Conservation (phyloP, 23 red algal genomes). For the Chondrus crispus region DNA sequence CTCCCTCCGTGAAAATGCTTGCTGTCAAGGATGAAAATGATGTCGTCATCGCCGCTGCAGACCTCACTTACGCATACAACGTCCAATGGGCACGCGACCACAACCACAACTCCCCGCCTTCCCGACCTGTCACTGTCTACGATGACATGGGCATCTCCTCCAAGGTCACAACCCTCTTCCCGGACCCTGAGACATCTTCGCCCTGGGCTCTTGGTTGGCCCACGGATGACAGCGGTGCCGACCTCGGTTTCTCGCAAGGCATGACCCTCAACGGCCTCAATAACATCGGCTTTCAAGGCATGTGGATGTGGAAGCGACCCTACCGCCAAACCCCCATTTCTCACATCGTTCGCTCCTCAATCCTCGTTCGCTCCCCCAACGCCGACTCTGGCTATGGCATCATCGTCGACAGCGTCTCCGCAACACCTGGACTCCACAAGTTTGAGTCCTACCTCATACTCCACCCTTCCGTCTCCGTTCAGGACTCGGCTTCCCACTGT, state of each 20-base stretch:
- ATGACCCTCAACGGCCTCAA: neutral
- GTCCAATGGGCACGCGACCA: neutral
- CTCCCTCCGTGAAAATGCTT: conserved; percentile 9
- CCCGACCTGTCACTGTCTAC: neutral
- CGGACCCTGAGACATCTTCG: neutral
- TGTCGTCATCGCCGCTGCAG: neutral
- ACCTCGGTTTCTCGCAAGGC: neutral
- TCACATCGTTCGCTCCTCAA: neutral
- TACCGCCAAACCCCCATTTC: neutral
- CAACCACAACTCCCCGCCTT: neutral
- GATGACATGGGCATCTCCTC: neutral
- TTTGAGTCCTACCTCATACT: conserved; percentile 12
- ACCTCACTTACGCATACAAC: neutral
- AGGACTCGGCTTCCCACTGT: neutral
- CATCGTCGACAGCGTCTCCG: neutral
- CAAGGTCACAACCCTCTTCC: neutral
- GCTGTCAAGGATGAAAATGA: neutral
- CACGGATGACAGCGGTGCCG: neutral
- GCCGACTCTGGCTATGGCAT: neutral
- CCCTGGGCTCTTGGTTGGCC: conserved; percentile 2
- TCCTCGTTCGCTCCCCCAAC: neutral
- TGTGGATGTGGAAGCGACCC: conserved; percentile 6
- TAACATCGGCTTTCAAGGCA: neutral
- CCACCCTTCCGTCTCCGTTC: neutral
- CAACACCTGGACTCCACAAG: neutral